Conservation (phyloP, 495 filamentous ascomycete species). For the Thozetella sp. region DNA sequence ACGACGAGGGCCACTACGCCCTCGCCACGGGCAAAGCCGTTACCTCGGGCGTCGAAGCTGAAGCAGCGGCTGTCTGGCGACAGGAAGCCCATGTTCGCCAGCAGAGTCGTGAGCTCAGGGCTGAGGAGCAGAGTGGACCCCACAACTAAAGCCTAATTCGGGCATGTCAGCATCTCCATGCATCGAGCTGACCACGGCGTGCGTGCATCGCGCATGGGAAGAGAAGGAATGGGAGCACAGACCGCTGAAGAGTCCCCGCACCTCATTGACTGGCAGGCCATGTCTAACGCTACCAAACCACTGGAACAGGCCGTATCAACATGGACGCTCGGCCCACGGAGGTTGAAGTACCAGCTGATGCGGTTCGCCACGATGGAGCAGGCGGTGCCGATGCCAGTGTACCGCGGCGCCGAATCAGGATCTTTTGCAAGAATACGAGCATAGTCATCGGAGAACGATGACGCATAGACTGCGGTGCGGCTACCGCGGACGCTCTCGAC, state of each 20-base stretch:
- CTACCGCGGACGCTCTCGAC: constrained; percentile 14
- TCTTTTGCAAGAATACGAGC: constrained; percentile 23
- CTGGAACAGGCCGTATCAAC: constrained; percentile 23
- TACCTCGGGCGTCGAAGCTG: constrained; percentile 57
- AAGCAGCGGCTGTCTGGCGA: constrained; percentile 42
- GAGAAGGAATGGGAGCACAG: too few relatives aligned
- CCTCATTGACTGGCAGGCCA: constrained; percentile 56
- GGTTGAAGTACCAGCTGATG: constrained; percentile 45
- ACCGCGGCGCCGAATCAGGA: constrained; percentile 19
- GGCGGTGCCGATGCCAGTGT: constrained; percentile 26
- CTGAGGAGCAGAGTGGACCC: constrained; percentile 49
- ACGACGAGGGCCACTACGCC: constrained; percentile 53
- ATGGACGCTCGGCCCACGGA: constrained; percentile 17
- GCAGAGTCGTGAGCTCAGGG: constrained; percentile 32
- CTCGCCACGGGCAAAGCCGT: constrained; percentile 67
- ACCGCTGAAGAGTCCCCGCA: too few relatives aligned
- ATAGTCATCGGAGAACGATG: constrained; percentile 30
- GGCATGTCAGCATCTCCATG: constrained; percentile 4
- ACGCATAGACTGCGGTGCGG: constrained; percentile 23
- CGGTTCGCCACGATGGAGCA: constrained; percentile 53
- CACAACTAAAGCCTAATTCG: constrained; percentile 54
- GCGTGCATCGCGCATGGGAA: too few relatives aligned
- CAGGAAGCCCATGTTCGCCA: constrained; percentile 33
- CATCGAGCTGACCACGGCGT: too few relatives aligned
- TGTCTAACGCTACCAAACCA: not conserved